Evolutionary conservation across 2,329 filamentous ascomycete species (phyloP), one percentile per base, ranked within the genome.

Genomic region (Pseudocercospora musae): DNA sequence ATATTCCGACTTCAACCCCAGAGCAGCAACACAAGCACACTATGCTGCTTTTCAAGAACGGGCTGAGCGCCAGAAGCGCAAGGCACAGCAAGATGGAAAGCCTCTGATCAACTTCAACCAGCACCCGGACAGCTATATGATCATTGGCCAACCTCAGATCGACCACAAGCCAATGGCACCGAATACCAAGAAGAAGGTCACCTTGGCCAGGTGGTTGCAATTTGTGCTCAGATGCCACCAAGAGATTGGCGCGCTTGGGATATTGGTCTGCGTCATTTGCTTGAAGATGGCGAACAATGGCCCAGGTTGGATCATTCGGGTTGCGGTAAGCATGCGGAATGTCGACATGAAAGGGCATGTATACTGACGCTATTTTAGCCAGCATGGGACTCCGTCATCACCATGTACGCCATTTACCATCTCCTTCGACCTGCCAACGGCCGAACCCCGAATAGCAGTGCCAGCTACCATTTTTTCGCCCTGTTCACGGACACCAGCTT

Each of bases 391-490:
- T 83, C 89, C 52, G 70, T 90, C 4, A 87, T 92, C 73, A 87
- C 85, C 15, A 71, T 73, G 18, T 98, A 98, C 76, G 90, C 85
- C 46, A 84, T 96, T 63, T 95, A 90, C 71, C 92, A 97, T 74
- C 85, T 96, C 42, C 81, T 85, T 13, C 86, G 90, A 31, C 85
- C 88, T 40, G 84, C 90, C 0, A 86, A 86, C 53, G 85, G 82
- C 49, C 87, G 92, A 57, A 87, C 92, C 0, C 88, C 94, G 0
- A 88, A 82, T 3, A 96, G 91, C 21, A 91, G 92, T 18, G 88
- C 91, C 13, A 94, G 91, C 66, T 98, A 98, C 77, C 92, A 96
- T 77, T 78, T 95, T 61, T 98, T 97, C 74, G 87, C 92, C 2
- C 82, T 85, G 10, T 78, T 92, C 48, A 84, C 89, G 46, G 94